Evolutionary conservation across 148 eudicot species (phyloP).

Genomic region (Tetragonia tetragonoides): DNA sequence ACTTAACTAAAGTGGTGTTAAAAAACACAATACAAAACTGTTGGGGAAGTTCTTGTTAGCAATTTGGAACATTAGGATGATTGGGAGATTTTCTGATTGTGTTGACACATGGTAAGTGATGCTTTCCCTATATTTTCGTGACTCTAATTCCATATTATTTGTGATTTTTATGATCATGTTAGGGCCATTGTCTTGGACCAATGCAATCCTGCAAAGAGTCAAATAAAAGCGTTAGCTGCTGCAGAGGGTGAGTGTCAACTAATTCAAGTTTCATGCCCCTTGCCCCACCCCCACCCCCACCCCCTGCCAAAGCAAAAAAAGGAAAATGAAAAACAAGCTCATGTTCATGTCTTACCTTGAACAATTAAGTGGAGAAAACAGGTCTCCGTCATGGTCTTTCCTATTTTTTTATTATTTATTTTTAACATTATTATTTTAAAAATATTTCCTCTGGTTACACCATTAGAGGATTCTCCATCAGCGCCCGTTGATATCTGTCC

Average conservation of each 20-base stretch:
- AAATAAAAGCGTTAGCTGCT: slow-evolving; percentile 80
- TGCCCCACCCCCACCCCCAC: neutral
- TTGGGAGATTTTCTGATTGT: neutral
- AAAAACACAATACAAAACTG: neutral
- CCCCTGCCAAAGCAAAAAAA: neutral
- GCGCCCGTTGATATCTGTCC: neutral
- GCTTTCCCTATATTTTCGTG: neutral
- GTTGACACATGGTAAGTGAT: neutral
- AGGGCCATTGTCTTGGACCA: slow-evolving; percentile 83
- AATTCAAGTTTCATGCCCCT: slow-evolving; percentile 6
- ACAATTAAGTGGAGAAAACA: slow-evolving; percentile 8
- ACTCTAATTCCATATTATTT: neutral
- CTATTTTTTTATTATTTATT: too few relatives aligned
- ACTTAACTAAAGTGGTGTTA: neutral
- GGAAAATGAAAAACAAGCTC: neutral
- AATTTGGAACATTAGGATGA: slow-evolving; percentile 4
- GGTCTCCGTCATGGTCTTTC: neutral
- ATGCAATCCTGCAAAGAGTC: slow-evolving; percentile 78
- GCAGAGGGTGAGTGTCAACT: slow-evolving; percentile 63
- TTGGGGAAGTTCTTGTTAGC: neutral
- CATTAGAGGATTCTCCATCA: neutral
- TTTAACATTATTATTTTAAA: too few relatives aligned
- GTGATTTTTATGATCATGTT: slow-evolving; percentile 12
- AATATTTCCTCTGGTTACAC: neutral
- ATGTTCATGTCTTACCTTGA: neutral